A percentile compares a stretch with the other conserved stretches of the same genome.
Evolutionary conservation across 1,284 basidiomycete genomes (phyloP).

Genomic region (Cutaneotrichosporon spelunceum): DNA sequence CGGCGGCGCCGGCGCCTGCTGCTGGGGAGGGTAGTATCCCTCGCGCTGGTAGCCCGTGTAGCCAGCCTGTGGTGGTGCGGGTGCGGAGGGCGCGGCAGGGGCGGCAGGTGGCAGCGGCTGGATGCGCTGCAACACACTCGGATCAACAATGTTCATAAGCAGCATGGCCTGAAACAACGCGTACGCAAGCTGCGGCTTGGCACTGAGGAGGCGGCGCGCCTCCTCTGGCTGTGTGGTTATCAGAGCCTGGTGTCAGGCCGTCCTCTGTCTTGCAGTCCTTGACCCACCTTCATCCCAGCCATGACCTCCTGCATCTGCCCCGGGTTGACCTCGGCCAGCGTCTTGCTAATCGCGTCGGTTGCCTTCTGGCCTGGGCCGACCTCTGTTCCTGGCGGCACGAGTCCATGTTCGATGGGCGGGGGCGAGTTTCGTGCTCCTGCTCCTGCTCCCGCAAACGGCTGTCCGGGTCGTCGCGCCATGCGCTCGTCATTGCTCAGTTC

Average conservation of each 20-base stretch:
- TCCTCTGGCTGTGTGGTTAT: constrained; percentile 87
- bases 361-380: constrained; percentile 70
- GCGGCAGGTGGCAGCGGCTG: constrained; percentile 45
- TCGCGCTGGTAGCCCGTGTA: constrained; percentile 10
- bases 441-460: neutral
- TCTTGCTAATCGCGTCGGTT: constrained; percentile 82
- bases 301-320: constrained; percentile 90
- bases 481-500: constrained; percentile 62
- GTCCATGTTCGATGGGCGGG: constrained; percentile 36
- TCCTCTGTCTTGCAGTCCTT: neutral
- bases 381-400: constrained; percentile 76
- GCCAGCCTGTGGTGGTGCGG: neutral
- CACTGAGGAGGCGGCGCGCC: constrained; percentile 71
- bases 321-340: constrained; percentile 77
- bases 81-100: too few species aligned
- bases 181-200: constrained; percentile 90
- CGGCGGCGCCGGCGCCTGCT: constrained; percentile 35
- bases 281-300: constrained; percentile 89
- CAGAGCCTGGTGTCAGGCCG: constrained; percentile 54
- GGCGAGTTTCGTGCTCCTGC: constrained; percentile 31
- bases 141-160: constrained; percentile 91
- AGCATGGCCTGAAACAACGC: constrained; percentile 94
- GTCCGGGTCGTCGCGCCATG: neutral
- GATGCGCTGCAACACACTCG: constrained; percentile 58
- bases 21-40: constrained; percentile 30